Evolutionary conservation across 441 rosid species (phyloP), one percentile per base, ranked within the genome.

Genomic region (Pelargonium cotyledonis): DNA sequence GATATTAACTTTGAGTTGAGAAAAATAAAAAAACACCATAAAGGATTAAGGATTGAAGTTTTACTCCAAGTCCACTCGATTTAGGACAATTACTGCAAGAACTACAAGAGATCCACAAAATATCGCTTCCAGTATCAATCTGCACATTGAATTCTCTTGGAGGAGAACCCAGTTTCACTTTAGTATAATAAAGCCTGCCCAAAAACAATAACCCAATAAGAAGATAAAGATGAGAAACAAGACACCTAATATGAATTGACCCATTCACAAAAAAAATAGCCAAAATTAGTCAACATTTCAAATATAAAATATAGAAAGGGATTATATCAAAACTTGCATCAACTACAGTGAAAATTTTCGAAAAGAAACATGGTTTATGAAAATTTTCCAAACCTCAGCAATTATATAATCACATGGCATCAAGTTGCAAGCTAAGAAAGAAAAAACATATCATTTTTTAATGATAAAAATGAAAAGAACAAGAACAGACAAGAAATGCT

Each of bases 71-170:
- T 70, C 88, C 94, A 79, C 94, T 88, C 44, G 85, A 73, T 53
- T 74, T 83, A 72, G 94, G 94, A 70, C 94, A 88, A 68, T 85
- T 75, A 77, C 65, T 74, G 84, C 94, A 88, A 57, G 88, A 77
- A 73, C 80, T 78, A 75, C 94, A 88, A 71, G 88, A 76, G 41
- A 88, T 87, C 94, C 94, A 88, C 73, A 88, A 79, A 65, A 86
- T 80, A 53, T 88, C 91, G 66, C 94, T 88, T 75, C 94, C 94
- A 6, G 91, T 88, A 73, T 88, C 94, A 71, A 88, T 88, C 84
- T 88, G 91, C 78, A 88, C 94, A 74, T 82, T 86, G 80, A 85
- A 88, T 65, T 83, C 94, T 76, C 79, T 82, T 16, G 94, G 88
- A 67, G 94, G 94, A 67, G 91, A 85, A 6, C 94, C 94, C 57